Evolutionary conservation across 306 rosid genomes (phyloP), one percentile per base, ranked within the genome.

Genomic region (Elaeagnus macrophylla): DNA sequence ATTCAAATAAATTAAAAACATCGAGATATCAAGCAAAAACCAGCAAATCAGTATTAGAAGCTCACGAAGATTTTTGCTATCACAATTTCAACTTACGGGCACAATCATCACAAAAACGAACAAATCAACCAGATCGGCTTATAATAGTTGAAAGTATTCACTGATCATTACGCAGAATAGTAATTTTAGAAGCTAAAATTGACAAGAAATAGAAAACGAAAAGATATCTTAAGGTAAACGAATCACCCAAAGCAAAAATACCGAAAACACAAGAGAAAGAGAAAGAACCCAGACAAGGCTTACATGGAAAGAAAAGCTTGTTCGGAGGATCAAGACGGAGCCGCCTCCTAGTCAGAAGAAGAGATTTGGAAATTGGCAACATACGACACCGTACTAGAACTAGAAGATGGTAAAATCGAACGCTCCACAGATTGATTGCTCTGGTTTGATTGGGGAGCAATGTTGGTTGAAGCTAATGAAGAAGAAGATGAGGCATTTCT

Each of bases 251-350:
- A 67, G 53, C 17, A 44, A 56, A 60, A 39, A 36, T 10, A 48
- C 32, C 46, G 14, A 39, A 65, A 56, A 15, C 43, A 48, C 48
- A 63, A 59, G 13, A 32, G 9, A 81, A 17, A 49, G 18, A 6
- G 7, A 15, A 38, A 45, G 51, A 43, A 17, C 45, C 42, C 37
- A 75, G 47, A 41, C 49, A 36, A 61, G 39, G 37, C 79, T 12
- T 82, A 91, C 96, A 91, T 5, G 96, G 99, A 71, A 91, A 91
- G 74, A 72, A 87, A 48, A 91, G 95, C 72, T 91, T 91, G 75
- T 78, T 91, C 45, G 95, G 51, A 60, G 99, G 99, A 81, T 91
- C 99, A 53, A 91, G 99, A 71, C 85, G 89, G 62, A 91, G 93
- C 65, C 89, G 82, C 56, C 89, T 75, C 73, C 88, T 70, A 6